Base-by-base conservation (phyloP, 768 basidiomycete species). In the Tephrocybe sp. region DNA sequence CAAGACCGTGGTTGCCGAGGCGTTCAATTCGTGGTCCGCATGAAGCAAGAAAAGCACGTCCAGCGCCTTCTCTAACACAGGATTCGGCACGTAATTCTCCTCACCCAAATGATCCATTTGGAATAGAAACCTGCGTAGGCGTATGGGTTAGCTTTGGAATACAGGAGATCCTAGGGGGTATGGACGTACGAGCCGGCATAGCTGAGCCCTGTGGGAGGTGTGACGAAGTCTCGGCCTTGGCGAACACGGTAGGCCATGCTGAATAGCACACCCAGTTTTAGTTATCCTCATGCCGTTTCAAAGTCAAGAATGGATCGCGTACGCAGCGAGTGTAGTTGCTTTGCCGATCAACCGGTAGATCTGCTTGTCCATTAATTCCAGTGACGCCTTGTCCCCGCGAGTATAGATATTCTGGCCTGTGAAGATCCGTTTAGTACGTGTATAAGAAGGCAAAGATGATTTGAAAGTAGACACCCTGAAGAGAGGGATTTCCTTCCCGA, bases 241-340 rank as follows among this genome's bases (percentile, higher is more conserved):
- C 93, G 86, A 27, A 95, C 80, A 25, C 93, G 90, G 66, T 94
- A 96, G 0, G 93, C 92, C 92, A 95, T 94, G 2, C 87, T 89
- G 60, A 16, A 49, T 9, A 40, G 4, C 16, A 44, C 24, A n/a
- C n/a, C n/a, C 18, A 37, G 22, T 11, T 38, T 30, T 31, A 51
- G 27, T 51, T 30, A 49, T 37, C 18, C 38, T 28, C 3, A 4
- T 19, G 7, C 18, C n/a, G 36, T 18, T 19, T 12, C 18, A 7
- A 19, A 7, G 16, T 19, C 9, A 37, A 37, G 6, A 19, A 19
- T 5, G 5, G 11, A n/a, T 8, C 18, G 36, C 84, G 40, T 54
- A 89, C 80, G 92, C 91, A 53, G 92, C 92, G 32, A 95, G 74
- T 0, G 91, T 92, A 5, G 88, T 92, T 8, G 88, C 86, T 63